These are phyloP conservation scores for Pneumocystis murina DNA, from an alignment of 1,139 yeast species.

Conservation along the genomic window DNA sequence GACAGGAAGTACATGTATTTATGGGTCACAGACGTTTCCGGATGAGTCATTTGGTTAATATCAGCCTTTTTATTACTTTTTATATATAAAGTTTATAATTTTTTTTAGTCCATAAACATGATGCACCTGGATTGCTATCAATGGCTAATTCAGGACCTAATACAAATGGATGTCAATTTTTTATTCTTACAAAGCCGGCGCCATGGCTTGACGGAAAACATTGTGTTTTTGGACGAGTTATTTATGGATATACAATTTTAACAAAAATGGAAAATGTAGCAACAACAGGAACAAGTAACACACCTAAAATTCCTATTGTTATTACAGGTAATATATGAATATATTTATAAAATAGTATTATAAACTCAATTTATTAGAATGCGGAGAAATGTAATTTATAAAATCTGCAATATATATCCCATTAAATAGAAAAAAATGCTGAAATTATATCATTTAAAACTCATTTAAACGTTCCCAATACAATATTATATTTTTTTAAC, in stretches of 20 bases:
- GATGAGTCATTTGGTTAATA: conserved; percentile 59
- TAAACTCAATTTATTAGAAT: neutral
- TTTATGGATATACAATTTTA: conserved; percentile 68
- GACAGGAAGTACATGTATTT: conserved; percentile 30
- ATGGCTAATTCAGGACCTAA: conserved; percentile 95
- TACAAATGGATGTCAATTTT: conserved; percentile 92
- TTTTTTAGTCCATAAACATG: conserved; percentile 63
- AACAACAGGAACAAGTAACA: conserved; percentile 39
- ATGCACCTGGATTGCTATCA: conserved; percentile 70
- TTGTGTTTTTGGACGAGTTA: conserved; percentile 85
- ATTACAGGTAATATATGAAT: neutral
- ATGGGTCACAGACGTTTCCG: conserved; percentile 54
- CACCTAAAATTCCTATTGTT: conserved; percentile 12
- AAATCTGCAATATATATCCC: neutral
- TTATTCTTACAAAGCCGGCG: conserved; percentile 59
- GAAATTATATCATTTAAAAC: neutral
- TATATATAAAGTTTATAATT: conserved; percentile 91
- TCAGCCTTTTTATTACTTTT: conserved; percentile 43
- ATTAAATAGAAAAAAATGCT: neutral
- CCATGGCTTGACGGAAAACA: conserved; percentile 77
- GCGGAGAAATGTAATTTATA: conserved; percentile 7
- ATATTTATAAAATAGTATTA: neutral
- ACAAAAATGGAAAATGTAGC: conserved; percentile 46
- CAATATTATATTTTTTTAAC: neutral
- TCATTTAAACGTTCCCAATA: neutral